phyloP scores from a whole-genome alignment of 371 early-diverging fungal species.

The Zychaea mexicana region DNA sequence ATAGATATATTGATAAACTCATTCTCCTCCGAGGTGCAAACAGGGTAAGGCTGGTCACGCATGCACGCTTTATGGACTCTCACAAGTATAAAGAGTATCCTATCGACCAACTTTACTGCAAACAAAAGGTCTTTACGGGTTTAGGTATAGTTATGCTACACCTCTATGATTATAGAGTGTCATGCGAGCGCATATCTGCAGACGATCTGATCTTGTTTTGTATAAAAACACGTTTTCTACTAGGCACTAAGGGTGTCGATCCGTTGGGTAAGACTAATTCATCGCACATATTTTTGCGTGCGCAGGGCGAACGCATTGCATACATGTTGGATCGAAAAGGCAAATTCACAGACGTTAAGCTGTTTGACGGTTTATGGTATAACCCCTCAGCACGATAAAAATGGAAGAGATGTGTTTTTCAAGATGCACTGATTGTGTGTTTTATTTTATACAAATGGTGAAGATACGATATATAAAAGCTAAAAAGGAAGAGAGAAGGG shows the following conservation, averaged over 20 bases:
- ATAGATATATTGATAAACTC: conserved; percentile 46
- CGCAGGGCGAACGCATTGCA: conserved; percentile 43
- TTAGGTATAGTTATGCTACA: conserved; percentile 37
- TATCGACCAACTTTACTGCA: conserved; percentile 37
- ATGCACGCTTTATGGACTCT: conserved; percentile 36
- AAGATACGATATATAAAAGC: too few species aligned
- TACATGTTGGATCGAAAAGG: conserved; percentile 56
- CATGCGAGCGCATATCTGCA: too few species aligned
- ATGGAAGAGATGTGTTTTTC: not conserved
- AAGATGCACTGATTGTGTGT: too few species aligned
- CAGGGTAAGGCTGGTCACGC: conserved; percentile 34
- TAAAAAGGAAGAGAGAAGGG: too few species aligned
- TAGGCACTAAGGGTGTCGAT: too few species aligned
- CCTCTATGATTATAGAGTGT: too few species aligned
- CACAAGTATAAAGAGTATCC: conserved; percentile 44
- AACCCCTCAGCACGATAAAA: conserved; percentile 10
- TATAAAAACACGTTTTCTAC: too few species aligned
- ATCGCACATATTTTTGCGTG: conserved; percentile 43
- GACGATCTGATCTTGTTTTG: too few species aligned
- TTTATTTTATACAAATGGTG: not conserved
- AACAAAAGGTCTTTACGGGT: conserved; percentile 49
- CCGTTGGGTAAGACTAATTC: conserved; percentile 38
- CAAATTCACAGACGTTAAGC: conserved; percentile 42
- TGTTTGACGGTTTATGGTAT: conserved; percentile 52
- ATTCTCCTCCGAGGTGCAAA: conserved; percentile 40